A percentile compares a stretch with the other conserved stretches of the same genome.
Conservation (phyloP, 2,329 filamentous ascomycete species). For the Beauveria pseudobassiana region DNA sequence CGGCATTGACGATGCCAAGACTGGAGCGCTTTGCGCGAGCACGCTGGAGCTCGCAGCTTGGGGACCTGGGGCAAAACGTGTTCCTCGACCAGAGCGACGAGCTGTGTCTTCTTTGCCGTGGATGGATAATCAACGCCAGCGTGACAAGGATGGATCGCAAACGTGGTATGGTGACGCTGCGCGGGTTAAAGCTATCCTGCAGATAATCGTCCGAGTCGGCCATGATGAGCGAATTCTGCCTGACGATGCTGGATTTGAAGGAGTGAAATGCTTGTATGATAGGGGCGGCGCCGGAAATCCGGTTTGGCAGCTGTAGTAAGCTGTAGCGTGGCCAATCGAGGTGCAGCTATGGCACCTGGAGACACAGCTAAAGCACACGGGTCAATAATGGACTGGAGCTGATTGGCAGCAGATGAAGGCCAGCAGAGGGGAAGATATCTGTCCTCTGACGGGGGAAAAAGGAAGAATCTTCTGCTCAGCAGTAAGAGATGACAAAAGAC, state of each 20-base stretch:
- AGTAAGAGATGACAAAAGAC: not conserved
- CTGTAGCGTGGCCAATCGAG: not conserved
- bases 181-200: conserved; percentile 77
- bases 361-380: conserved; percentile 10
- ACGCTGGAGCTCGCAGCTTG: conserved; percentile 66
- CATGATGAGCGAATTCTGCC: conserved; percentile 34
- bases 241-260: not conserved
- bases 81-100: conserved; percentile 76
- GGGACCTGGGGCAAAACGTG: conserved; percentile 71
- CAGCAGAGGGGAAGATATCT: not conserved
- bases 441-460: not conserved
- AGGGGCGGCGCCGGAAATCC: not conserved
- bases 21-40: conserved; percentile 79
- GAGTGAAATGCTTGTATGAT: not conserved
- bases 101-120: conserved; percentile 83
- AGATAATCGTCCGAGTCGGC: conserved; percentile 75
- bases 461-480: not conserved
- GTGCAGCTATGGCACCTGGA: conserved; percentile 1
- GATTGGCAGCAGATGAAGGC: not conserved
- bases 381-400: not conserved
- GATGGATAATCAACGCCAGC: conserved; percentile 74
- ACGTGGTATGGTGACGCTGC: conserved; percentile 75
- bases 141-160: conserved; percentile 86
- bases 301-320: not conserved
- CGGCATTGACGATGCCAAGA: conserved; percentile 68